Conservation (phyloP, 768 basidiomycete species). For the Lactifluus piperatus region DNA sequence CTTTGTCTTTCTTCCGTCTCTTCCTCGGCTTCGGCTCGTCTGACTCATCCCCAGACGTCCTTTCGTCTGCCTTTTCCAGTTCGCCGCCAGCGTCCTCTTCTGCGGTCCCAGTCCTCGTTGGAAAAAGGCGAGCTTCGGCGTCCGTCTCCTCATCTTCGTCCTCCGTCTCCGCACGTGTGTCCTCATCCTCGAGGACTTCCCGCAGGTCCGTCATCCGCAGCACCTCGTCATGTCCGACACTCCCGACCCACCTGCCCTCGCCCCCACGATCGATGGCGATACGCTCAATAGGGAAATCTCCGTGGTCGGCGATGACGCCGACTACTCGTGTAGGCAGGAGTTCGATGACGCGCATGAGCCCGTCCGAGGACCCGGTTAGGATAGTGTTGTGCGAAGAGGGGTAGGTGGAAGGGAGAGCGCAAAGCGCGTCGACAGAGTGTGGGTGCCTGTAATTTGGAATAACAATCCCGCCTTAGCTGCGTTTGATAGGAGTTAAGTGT, state of each 20-base stretch:
- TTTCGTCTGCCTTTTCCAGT: constrained; percentile 18
- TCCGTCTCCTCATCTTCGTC: constrained; percentile 21
- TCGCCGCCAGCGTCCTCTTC: constrained; percentile 13
- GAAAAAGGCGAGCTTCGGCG: constrained; percentile 6
- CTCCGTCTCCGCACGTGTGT: constrained; percentile 28
- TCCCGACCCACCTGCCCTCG: constrained; percentile 80
- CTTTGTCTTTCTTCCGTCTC: constrained; percentile 49
- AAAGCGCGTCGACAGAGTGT: constrained; percentile 82
- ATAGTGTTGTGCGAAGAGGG: constrained; percentile 62
- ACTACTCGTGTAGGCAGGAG: constrained; percentile 83
- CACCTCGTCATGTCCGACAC: constrained; percentile 83
- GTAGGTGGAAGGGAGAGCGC: constrained; percentile 55
- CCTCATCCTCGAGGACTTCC: constrained; percentile 58
- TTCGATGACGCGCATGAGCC: constrained; percentile 78
- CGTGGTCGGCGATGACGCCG: constrained; percentile 87
- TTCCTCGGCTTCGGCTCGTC: constrained; percentile 34
- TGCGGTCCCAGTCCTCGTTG: constrained; percentile 15
- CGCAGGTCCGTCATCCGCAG: constrained; percentile 79
- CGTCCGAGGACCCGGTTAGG: constrained; percentile 87
- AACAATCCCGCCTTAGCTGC: not conserved
- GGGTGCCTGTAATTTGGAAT: constrained; percentile 59
- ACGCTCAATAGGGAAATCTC: constrained; percentile 86
- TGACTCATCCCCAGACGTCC: constrained; percentile 21
- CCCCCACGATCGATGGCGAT: constrained; percentile 54
- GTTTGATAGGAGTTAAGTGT: constrained; percentile 5